Base-by-base conservation (phyloP, 2,329 filamentous ascomycete genomes). In the Botrytis paeoniae region DNA sequence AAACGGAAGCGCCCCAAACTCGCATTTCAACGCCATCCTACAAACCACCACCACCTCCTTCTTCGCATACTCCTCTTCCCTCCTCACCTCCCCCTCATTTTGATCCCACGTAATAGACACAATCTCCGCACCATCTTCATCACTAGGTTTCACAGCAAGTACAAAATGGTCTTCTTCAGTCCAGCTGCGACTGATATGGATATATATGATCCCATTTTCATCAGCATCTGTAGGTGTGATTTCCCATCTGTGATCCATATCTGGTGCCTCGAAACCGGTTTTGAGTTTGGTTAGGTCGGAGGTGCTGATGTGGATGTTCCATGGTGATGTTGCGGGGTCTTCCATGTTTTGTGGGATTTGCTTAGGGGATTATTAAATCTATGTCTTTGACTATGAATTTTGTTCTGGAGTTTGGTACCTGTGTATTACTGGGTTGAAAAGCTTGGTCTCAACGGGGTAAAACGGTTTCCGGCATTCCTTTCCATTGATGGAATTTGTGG, bases 331-430 rank as follows among this genome's bases (percentile, higher is more conserved):
- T 29, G n/a, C n/a, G 6, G 51, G 14, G n/a, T 29, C 51, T 29
- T 57, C 3, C 51, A 57, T 57, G 0, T 18, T 18, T 29, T 57
- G 6, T 1, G 6, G 8, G 1, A 4, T 57, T 57, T 57, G 14
- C n/a, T 29, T 57, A 8, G 3, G 3, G 6, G 6, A 0, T 0
- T 29, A 8, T 29, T 18, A 16, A 7, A 4, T 29, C 3, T 29
- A 0, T 18, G 4, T 29, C 1, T 32, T 29, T 9, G 3, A 29
- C 29, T 4, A 9, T 18, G 1, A 4, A 57, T 18, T 18, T n/a
- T 57, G n/a, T 8, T 32, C 18, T 57, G 6, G 51, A 29, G 7
- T 6, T 57, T 29, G 14, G n/a, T 57, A 8, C 12, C 25, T 8
- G 14, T 8, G 25, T n/a, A 45, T 12, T 2, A n/a, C 12, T n/a